phyloP scores from a whole-genome alignment of 2,329 filamentous ascomycete genomes.

The Colletotrichum siamense region DNA sequence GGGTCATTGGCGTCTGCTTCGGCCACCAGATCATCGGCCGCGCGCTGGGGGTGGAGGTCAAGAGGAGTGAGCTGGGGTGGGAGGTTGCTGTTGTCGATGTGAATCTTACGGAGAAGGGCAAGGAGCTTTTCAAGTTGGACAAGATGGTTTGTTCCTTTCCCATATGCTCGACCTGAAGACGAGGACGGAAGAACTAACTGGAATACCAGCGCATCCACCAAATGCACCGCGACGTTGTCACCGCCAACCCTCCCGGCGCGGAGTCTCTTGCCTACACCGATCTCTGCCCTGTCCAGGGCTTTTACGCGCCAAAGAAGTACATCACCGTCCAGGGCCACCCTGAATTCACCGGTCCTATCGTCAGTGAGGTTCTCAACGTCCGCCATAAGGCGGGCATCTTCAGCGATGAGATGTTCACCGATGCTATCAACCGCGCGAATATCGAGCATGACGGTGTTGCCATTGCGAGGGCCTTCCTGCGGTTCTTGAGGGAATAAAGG shows the following conservation, averaged over 20 bases:
- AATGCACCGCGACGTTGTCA: slow-evolving; percentile 85
- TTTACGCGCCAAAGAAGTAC: slow-evolving; percentile 70
- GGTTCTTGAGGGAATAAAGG: slow-evolving; percentile 70
- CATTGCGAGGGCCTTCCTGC: slow-evolving; percentile 76
- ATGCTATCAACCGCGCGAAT: slow-evolving; percentile 69
- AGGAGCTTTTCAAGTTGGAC: slow-evolving; percentile 72
- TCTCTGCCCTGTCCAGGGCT: slow-evolving; percentile 77
- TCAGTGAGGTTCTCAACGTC: slow-evolving; percentile 69
- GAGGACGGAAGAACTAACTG: not conserved
- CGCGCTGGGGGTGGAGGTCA: slow-evolving; percentile 72
- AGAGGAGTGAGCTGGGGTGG: slow-evolving; percentile 74
- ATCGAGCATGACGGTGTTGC: slow-evolving; percentile 80
- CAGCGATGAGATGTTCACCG: slow-evolving; percentile 69
- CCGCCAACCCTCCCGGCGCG: slow-evolving; percentile 64
- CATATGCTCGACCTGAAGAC: not conserved
- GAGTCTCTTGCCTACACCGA: slow-evolving; percentile 69
- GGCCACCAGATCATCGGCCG: slow-evolving; percentile 85
- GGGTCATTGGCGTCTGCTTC: slow-evolving; percentile 83
- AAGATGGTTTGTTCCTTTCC: slow-evolving; percentile 48
- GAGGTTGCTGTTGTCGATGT: slow-evolving; percentile 79
- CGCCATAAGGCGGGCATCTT: slow-evolving; percentile 74
- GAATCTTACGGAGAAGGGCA: slow-evolving; percentile 71
- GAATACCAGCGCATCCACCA: slow-evolving; percentile 71
- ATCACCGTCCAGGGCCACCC: slow-evolving; percentile 88
- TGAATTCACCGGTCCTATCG: slow-evolving; percentile 78